Evolutionary conservation across 2,329 filamentous ascomycete species (phyloP).

Genomic region (Byssochlamys sp.): DNA sequence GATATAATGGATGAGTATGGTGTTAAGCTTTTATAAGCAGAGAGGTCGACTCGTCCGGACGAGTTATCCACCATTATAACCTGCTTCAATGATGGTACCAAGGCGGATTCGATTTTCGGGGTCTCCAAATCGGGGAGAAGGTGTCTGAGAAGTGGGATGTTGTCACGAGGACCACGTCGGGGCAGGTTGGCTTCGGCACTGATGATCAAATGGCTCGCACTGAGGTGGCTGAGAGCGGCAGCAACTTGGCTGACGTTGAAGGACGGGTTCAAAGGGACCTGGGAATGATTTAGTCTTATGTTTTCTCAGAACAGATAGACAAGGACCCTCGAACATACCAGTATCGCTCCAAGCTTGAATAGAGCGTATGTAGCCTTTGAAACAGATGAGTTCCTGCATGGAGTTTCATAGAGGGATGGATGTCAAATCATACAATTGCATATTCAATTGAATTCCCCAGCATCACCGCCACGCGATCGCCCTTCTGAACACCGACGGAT

Average conservation of each 20-base stretch:
- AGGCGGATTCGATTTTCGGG: constrained; percentile 41
- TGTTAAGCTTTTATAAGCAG: constrained; percentile 34
- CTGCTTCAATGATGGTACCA: constrained; percentile 58
- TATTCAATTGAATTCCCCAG: constrained; percentile 79
- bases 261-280: constrained; percentile 81
- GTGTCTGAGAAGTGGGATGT: constrained; percentile 48
- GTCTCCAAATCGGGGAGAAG: constrained; percentile 42
- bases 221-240: constrained; percentile 67
- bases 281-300: constrained; percentile 2
- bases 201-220: constrained; percentile 65
- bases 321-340: constrained; percentile 42
- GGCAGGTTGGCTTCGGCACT: constrained; percentile 80
- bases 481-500: constrained; percentile 64
- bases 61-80: constrained; percentile 77
- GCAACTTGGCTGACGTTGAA: constrained; percentile 74
- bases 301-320: not conserved
- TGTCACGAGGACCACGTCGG: constrained; percentile 51
- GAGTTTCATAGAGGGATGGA: not conserved
- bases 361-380: constrained; percentile 62
- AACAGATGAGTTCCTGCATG: constrained; percentile 6
- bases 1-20: constrained; percentile 40
- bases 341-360: constrained; percentile 86
- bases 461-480: constrained; percentile 74
- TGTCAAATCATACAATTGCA: constrained; percentile 50
- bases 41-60: constrained; percentile 41